phyloP scores from a whole-genome alignment of 2,329 filamentous ascomycete species.

The Cytospora schulzeri region DNA sequence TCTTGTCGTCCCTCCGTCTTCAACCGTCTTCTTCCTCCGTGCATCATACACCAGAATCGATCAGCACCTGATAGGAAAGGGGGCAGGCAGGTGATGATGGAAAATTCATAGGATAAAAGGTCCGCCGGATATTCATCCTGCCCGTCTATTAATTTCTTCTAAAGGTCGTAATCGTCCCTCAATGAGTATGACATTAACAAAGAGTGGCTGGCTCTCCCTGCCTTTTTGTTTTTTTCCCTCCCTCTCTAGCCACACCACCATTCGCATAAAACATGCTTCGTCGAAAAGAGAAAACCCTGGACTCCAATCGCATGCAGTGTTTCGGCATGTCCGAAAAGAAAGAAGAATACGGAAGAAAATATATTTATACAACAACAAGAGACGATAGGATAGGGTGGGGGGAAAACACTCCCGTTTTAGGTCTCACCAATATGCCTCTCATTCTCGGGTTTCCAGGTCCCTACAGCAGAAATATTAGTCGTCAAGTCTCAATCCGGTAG shows the following conservation, averaged over 20 bases:
- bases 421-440: conserved; percentile 68
- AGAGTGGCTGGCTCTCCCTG: conserved; percentile 4
- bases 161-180: conserved; percentile 20
- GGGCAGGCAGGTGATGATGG: too few species aligned
- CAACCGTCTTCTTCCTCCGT: not conserved
- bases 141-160: conserved; percentile 20
- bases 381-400: too few species aligned
- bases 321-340: conserved; percentile 7
- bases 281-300: conserved; percentile 6
- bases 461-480: conserved; percentile 44
- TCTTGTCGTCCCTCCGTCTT: not conserved
- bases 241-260: conserved; percentile 2
- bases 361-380: conserved; percentile 15
- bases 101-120: not conserved
- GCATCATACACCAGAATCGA: not conserved
- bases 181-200: conserved; percentile 5
- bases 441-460: conserved; percentile 74
- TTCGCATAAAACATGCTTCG: not conserved
- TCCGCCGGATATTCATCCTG: not conserved
- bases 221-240: conserved; percentile 1
- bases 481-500: not conserved
- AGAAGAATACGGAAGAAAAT: not conserved
- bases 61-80: not conserved
- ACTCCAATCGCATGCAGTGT: conserved; percentile 23
- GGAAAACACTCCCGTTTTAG: not conserved